phyloP scores from a whole-genome alignment of 768 basidiomycete species.

The Pleurotus tuoliensis region DNA sequence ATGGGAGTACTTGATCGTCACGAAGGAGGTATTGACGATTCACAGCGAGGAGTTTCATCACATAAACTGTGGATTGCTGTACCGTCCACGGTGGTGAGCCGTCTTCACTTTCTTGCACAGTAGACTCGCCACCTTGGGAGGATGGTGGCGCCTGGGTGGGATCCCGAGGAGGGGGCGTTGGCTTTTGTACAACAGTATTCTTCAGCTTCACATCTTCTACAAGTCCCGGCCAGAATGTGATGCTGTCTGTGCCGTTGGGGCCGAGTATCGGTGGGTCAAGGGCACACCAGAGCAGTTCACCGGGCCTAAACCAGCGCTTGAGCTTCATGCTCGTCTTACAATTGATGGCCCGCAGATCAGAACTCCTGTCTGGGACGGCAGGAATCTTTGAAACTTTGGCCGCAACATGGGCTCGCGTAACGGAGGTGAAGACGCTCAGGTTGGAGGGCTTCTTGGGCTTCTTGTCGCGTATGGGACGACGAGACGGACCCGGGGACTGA shows the following conservation, averaged over 20 bases:
- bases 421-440: constrained; percentile 29
- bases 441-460: background rate
- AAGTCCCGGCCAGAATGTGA: constrained; percentile 72
- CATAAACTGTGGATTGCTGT: constrained; percentile 59
- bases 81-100: constrained; percentile 48
- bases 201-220: constrained; percentile 56
- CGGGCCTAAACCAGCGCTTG: constrained; percentile 60
- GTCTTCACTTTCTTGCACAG: constrained; percentile 17
- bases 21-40: constrained; percentile 41
- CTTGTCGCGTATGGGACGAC: constrained; percentile 5
- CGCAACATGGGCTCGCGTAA: constrained; percentile 31
- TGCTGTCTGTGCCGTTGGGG: constrained; percentile 34
- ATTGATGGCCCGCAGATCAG: constrained; percentile 59
- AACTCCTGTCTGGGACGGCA: constrained; percentile 59
- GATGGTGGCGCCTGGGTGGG: constrained; percentile 6
- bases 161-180: constrained; percentile 2
- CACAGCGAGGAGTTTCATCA: constrained; percentile 63
- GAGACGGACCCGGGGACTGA: constrained; percentile 8
- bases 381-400: constrained; percentile 34
- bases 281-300: constrained; percentile 71
- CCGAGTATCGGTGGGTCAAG: constrained; percentile 48
- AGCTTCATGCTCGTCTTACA: constrained; percentile 39
- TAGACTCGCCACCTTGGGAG: constrained; percentile 16
- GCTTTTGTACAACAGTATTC: constrained; percentile 33
- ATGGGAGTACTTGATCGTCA: constrained; percentile 66